Base-by-base conservation (phyloP, 2,329 filamentous ascomycete genomes). In the Colletotrichum musicola region DNA sequence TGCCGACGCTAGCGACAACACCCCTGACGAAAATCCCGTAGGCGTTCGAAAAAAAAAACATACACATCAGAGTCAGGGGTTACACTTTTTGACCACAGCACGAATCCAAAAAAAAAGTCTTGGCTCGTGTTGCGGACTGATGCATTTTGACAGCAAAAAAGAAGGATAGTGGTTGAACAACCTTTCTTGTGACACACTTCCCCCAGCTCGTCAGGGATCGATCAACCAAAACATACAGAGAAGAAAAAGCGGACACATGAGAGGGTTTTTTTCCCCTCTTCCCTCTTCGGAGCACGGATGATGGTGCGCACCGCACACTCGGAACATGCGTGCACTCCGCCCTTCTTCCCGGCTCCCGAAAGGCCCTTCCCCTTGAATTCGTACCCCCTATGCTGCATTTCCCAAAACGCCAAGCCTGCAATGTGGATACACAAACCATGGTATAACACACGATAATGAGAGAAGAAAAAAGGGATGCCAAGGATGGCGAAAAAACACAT, bases 351-450 rank as follows among this genome's bases (percentile, higher is more conserved):
- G 20, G 18, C 13, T 53, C 20, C 40, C 65, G n/a, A 27, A 49
- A n/a, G 40, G 6, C 42, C 55, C 50, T 20, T 14, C 65, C 13
- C 40, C 27, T 10, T 9, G 30, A 35, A 35, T 35, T 35, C 30
- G 10, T 35, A 35, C 30, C 22, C 30, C 51, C 44, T 40, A 51
- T 49, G 55, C 65, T 49, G 55, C 65, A 59, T 60, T 42, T 65
- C 50, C 55, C 54, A 65, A 65, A 68, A 68, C 65, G 65, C 65
- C 65, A 65, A 68, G 65, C 54, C 62, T 30, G 55, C 49, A 49
- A 60, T 64, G 62, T 60, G 55, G 55, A 60, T 25, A 59, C 49
- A 42, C 22, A 56, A 16, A 55, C 40, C 35, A 44, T 47, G 50
- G n/a, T 27, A 18, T 55, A 30, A 65, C 42, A 40, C 13, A 42